Conservation (phyloP, 176 grass and related monocot genomes). For the Triticum dicoccoides region DNA sequence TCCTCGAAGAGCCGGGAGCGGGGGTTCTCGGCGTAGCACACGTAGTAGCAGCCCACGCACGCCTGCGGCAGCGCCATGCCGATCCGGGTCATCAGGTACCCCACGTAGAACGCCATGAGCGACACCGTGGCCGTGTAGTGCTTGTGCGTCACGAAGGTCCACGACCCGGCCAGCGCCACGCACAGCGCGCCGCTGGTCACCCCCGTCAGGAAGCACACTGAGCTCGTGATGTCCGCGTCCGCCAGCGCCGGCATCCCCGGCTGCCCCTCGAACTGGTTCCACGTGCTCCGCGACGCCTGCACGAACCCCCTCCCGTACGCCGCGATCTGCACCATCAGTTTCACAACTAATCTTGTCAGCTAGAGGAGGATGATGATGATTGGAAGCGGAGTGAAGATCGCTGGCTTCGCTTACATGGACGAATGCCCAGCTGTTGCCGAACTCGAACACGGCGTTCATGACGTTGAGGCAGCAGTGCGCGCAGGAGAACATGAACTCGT, state of each 20-base stretch:
- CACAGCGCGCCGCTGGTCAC: constrained; percentile 86
- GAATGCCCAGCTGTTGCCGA: constrained; percentile 98
- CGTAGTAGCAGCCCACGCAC: constrained; percentile 92
- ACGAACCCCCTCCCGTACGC: constrained; percentile 87
- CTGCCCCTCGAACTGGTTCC: constrained; percentile 66
- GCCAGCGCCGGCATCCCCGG: constrained; percentile 70
- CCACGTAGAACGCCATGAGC: constrained; percentile 86
- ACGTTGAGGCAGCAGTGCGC: constrained; percentile 93
- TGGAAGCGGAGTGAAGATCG: too few species aligned
- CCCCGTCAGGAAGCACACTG: constrained; percentile 88
- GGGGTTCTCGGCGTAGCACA: constrained; percentile 93
- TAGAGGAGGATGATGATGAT: too few species aligned
- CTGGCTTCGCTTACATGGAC: constrained; percentile 64
- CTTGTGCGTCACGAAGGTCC: constrained; percentile 63
- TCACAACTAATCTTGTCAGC: background rate
- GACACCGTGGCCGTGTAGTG: constrained; percentile 90
- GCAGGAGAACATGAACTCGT: constrained; percentile 99
- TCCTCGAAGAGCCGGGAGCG: constrained; percentile 53
- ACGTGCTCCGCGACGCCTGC: constrained; percentile 85
- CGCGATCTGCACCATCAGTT: constrained; percentile 42
- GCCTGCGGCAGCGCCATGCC: constrained; percentile 98
- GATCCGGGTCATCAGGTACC: constrained; percentile 98
- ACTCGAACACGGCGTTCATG: constrained; percentile 87
- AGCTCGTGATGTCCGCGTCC: constrained; percentile 96
- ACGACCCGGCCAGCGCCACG: constrained; percentile 63